Evolutionary conservation across 1,139 yeast species (phyloP).

Genomic region (Yamadazyma taylorii): DNA sequence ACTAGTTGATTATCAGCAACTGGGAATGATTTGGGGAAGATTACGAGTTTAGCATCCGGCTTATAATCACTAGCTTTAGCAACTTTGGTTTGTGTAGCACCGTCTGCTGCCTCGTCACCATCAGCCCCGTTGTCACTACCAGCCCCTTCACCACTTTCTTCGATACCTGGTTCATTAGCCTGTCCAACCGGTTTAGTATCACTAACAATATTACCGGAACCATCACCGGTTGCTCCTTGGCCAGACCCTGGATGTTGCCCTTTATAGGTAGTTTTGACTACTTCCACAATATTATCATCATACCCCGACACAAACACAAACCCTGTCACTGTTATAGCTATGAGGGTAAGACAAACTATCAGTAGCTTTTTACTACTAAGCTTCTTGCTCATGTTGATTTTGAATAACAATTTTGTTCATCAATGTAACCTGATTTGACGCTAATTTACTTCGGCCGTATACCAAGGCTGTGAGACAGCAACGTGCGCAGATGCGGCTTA

Average conservation of each 20-base stretch:
- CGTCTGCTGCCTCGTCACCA: neutral
- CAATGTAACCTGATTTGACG: no score
- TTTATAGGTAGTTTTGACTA: slow-evolving; percentile 1
- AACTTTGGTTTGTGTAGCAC: slow-evolving; percentile 1
- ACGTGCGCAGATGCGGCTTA: no score
- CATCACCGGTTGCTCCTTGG: no score
- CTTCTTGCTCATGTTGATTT: neutral
- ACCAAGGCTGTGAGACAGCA: no score
- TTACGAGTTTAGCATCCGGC: slow-evolving; percentile 9
- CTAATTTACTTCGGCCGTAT: no score
- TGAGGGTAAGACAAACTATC: neutral
- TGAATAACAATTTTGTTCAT: no score
- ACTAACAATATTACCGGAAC: neutral
- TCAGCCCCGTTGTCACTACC: neutral
- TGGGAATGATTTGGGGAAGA: slow-evolving; percentile 18
- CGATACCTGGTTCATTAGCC: neutral
- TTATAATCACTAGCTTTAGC: slow-evolving; percentile 7
- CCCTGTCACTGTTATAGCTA: neutral
- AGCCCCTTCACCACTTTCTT: no score
- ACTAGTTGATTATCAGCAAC: slow-evolving; percentile 6
- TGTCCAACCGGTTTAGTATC: slow-evolving; percentile 1
- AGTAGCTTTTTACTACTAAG: slow-evolving; percentile 2
- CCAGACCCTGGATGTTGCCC: neutral
- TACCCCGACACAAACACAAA: slow-evolving; percentile 1
- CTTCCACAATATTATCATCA: slow-evolving; percentile 6